phyloP scores from a whole-genome alignment of 2,329 filamentous ascomycete genomes.

The Cordyceps pruinosa region DNA sequence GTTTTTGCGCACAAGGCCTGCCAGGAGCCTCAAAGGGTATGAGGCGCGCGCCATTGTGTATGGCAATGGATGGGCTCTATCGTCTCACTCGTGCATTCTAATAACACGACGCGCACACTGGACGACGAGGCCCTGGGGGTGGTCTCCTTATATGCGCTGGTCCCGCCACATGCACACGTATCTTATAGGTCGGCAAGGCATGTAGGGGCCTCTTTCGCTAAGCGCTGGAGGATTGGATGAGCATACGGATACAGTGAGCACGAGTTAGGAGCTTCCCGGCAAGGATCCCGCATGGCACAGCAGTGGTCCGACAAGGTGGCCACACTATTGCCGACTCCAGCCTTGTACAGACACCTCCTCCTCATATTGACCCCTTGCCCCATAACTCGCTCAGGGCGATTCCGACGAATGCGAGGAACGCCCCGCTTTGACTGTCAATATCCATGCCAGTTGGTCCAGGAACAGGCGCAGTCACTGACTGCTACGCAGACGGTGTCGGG shows the following conservation, averaged over 20 bases:
- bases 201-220: not conserved
- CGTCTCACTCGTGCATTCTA: not conserved
- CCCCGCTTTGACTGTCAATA: not conserved
- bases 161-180: not conserved
- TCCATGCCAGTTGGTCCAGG: not conserved
- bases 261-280: not conserved
- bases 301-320: not conserved
- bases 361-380: not conserved
- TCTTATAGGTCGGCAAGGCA: not conserved
- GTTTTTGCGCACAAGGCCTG: constrained; percentile 20
- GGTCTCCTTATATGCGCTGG: not conserved
- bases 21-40: constrained; percentile 7
- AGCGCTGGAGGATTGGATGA: not conserved
- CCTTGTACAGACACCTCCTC: not conserved
- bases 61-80: not conserved
- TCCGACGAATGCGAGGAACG: constrained; percentile 8
- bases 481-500: not conserved
- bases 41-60: not conserved
- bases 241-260: not conserved
- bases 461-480: not conserved
- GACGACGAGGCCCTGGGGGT: not conserved
- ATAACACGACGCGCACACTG: not conserved
- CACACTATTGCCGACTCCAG: not conserved
- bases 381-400: not conserved
- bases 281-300: not conserved